Evolutionary conservation across 768 basidiomycete species (phyloP).

Genomic region (Rhizopogon sp.): DNA sequence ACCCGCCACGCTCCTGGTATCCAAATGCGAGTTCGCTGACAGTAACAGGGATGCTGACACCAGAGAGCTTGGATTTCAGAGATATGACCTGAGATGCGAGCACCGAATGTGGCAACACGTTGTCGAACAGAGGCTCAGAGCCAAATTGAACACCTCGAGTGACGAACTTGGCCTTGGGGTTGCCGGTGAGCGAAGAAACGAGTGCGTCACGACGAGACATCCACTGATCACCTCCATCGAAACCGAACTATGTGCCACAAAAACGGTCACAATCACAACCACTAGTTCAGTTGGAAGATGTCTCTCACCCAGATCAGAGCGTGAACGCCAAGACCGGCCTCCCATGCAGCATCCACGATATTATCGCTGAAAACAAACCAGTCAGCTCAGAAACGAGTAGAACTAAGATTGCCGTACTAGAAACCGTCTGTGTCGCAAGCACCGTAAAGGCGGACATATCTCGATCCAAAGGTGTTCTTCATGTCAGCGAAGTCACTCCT

Average conservation of each 20-base stretch:
- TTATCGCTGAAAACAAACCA: constrained; percentile 40
- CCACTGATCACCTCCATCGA: constrained; percentile 42
- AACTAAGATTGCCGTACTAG: constrained; percentile 23
- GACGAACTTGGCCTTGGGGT: constrained; percentile 59
- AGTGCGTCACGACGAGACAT: constrained; percentile 47
- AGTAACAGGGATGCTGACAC: constrained; percentile 60
- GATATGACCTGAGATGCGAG: constrained; percentile 47
- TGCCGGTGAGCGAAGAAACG: constrained; percentile 48
- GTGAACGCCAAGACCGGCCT: constrained; percentile 63
- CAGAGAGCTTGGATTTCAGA: constrained; percentile 45
- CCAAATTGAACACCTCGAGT: constrained; percentile 67
- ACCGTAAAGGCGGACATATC: constrained; percentile 56
- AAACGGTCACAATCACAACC: background rate
- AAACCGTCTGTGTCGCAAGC: constrained; percentile 34
- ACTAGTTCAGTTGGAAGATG: background rate
- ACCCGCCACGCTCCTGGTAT: constrained; percentile 48
- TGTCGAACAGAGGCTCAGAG: constrained; percentile 63
- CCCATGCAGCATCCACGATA: constrained; percentile 65
- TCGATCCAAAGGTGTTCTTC: constrained; percentile 49
- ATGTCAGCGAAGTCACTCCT: constrained; percentile 57
- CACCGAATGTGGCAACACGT: constrained; percentile 41
- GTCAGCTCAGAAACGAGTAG: background rate
- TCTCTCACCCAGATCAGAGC: constrained; percentile 68
- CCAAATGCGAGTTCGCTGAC: constrained; percentile 63
- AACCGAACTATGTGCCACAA: constrained; percentile 28